phyloP scores from a whole-genome alignment of 352 stramenopile genomes.

The Globisporangium irregulare region DNA sequence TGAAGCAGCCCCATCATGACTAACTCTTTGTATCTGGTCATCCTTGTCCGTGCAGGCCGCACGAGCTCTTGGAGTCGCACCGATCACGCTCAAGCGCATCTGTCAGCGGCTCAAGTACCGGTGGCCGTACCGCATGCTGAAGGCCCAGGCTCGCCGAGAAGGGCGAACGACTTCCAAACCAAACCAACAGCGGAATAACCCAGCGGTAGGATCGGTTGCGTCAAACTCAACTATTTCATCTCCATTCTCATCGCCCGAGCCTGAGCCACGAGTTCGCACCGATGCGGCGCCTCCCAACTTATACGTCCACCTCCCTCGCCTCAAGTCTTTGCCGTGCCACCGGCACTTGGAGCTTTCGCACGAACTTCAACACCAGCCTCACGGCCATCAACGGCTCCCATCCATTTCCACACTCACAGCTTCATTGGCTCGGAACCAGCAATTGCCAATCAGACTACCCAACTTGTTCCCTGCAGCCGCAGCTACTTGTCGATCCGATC shows the following conservation, averaged over 20 bases:
- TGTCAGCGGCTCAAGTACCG: constrained; percentile 40
- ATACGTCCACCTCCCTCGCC: not conserved
- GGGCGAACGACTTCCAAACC: not conserved
- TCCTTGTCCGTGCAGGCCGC: constrained; percentile 25
- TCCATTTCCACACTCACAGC: constrained; percentile 4
- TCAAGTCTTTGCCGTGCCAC: not conserved
- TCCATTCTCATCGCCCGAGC: constrained; percentile 3
- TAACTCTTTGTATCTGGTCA: not conserved
- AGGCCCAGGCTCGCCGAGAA: constrained; percentile 33
- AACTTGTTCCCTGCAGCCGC: not conserved
- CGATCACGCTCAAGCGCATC: constrained; percentile 70
- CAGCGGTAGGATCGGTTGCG: not conserved
- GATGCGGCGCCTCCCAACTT: not conserved
- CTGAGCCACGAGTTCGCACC: not conserved
- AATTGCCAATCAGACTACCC: not conserved
- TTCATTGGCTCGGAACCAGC: not conserved
- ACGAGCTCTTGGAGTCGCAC: constrained; percentile 30
- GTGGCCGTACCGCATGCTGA: constrained; percentile 50
- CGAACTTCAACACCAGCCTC: not conserved
- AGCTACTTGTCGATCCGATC: not conserved
- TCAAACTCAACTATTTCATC: not conserved
- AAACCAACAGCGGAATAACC: not conserved
- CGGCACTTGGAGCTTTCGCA: not conserved
- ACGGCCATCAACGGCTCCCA: not conserved
- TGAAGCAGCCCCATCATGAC: not conserved